These are phyloP conservation scores for Malus asiatica DNA, from an alignment of 306 rosid genomes.

Conservation along the genomic window DNA sequence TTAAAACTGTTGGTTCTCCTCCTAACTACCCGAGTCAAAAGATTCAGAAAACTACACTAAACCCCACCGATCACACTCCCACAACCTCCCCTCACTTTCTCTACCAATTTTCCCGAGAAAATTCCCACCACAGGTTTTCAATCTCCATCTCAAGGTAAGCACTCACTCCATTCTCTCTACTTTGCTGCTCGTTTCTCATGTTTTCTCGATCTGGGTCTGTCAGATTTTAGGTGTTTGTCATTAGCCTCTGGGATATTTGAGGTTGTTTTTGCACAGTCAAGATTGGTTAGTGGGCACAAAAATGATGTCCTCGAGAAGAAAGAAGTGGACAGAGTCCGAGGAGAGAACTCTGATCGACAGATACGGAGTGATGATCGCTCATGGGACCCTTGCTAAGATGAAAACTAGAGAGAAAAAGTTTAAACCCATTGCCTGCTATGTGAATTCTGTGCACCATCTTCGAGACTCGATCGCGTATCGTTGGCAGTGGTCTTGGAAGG, in stretches of 20 bases:
- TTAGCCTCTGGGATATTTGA: conserved; percentile 14
- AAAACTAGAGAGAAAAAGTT: conserved; percentile 92
- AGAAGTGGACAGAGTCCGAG: conserved; percentile 97
- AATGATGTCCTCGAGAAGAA: conserved; percentile 78
- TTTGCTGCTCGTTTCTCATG: conserved; percentile 8
- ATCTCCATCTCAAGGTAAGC: conserved; percentile 16
- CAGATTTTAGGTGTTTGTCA: conserved; percentile 7
- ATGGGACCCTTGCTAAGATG: conserved; percentile 80
- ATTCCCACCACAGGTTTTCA: not conserved
- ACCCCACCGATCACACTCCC: not conserved
- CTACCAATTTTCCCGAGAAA: not conserved
- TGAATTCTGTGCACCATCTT: conserved; percentile 67
- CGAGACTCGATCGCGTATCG: conserved; percentile 67
- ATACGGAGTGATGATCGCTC: conserved; percentile 75
- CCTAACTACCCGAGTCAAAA: not conserved
- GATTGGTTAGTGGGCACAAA: conserved; percentile 5
- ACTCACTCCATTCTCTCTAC: not conserved
- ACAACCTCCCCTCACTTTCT: not conserved
- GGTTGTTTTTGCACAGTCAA: conserved; percentile 13
- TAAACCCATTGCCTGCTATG: conserved; percentile 79
- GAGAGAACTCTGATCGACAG: conserved; percentile 87
- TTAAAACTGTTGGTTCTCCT: not conserved
- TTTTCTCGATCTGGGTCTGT: conserved; percentile 26
- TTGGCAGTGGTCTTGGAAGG: conserved; percentile 99
- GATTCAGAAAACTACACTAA: not conserved